Evolutionary conservation across 1,139 yeast genomes (phyloP).

Genomic region (Yamadazyma siamensis): DNA sequence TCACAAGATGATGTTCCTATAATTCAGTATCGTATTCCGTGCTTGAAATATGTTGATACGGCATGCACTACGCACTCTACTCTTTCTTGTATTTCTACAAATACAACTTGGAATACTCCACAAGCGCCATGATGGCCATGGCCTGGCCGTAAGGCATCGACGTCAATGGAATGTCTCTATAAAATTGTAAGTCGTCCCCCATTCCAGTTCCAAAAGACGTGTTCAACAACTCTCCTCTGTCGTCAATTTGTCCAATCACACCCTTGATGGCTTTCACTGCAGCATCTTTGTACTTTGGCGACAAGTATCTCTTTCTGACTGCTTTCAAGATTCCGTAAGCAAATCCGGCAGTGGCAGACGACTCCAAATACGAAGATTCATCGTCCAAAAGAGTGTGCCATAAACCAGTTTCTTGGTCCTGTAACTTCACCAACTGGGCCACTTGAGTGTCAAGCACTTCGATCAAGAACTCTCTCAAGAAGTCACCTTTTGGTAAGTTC

Average conservation of each 20-base stretch:
- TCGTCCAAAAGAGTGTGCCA: conserved; percentile 33
- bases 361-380: conserved; percentile 24
- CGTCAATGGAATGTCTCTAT: conserved; percentile 29
- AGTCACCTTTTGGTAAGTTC: conserved; percentile 21
- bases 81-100: conserved; percentile 8
- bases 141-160: conserved; percentile 37
- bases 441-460: conserved; percentile 28
- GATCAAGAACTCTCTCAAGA: conserved; percentile 19
- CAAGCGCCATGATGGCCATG: conserved; percentile 33
- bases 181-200: conserved; percentile 27
- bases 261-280: conserved; percentile 27
- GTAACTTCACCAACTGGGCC: conserved; percentile 19
- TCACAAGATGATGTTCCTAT: too few species aligned
- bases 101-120: conserved; percentile 21
- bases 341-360: conserved; percentile 34
- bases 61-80: too few species aligned
- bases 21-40: too few species aligned
- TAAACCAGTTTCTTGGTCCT: conserved; percentile 22
- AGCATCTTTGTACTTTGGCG: conserved; percentile 16
- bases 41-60: too few species aligned
- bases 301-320: conserved; percentile 20
- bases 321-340: conserved; percentile 32
- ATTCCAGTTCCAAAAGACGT: conserved; percentile 34
- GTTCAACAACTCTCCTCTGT: conserved; percentile 25
- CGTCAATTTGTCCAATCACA: conserved; percentile 21